Base-by-base conservation (phyloP, 768 basidiomycete genomes). In the Rhodosporidiobolus sp. region DNA sequence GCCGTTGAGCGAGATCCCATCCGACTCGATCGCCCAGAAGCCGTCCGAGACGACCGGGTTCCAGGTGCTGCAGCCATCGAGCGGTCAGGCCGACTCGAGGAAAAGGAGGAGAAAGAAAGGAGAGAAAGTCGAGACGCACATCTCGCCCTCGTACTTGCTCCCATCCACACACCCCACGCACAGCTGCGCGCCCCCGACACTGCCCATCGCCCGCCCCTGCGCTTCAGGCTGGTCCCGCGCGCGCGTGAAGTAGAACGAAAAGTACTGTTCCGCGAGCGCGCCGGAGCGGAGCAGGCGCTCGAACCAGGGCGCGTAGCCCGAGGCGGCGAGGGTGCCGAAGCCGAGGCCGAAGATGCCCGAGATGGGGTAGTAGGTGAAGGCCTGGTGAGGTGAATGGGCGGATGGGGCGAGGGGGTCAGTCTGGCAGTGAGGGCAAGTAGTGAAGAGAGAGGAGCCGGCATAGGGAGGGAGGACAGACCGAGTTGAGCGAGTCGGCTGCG, bases 101-200 rank as follows among this genome's bases (percentile, higher is more conserved):
- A 19, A 45, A 6, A 24, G 19, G 38, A 32, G 28, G 26, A 32
- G 19, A 30, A 19, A 20, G 43, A 28, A n/a, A 19, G 32, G 30
- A 32, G 28, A 32, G 30, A 19, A 4, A 45, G 17, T 3, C 16
- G 14, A 6, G 28, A 58, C 69, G 38, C 46, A 65, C 70, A 73
- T 28, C 11, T 55, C 56, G 22, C 77, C 77, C 1, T 68, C 68
- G 60, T 70, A 77, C 58, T 65, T 62, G 59, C 22, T 28, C 17
- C 46, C 46, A 43, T 78, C 72, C 46, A 77, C 69, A n/a, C 74
- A 73, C 3, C 71, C 71, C 30, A 73, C 26, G n/a, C 71, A 73
- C 26, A 73, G 24, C 66, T 67, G 34, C 19, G 56, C 71, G 3
- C 71, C 73, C 1, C 46, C 62, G 5, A 73, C 38, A 7, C 64